Conservation (phyloP, 768 basidiomycete species). For the Xerocomellus chrysenteron region DNA sequence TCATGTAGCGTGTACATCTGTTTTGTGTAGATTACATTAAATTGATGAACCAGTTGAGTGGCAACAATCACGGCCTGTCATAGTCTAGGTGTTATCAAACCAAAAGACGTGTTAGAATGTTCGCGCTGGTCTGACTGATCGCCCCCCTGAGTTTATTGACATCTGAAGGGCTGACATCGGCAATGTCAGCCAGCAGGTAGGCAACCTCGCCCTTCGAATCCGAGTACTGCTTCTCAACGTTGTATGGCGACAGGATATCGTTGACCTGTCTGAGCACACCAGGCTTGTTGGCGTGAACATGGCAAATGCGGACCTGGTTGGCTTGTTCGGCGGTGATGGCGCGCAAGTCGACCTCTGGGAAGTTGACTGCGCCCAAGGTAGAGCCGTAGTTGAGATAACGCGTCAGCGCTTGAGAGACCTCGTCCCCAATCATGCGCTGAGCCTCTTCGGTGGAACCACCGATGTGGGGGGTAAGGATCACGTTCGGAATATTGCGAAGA, state of each 20-base stretch:
- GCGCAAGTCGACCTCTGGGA: constrained; percentile 97
- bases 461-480: constrained; percentile 97
- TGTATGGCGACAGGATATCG: constrained; percentile 90
- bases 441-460: constrained; percentile 99
- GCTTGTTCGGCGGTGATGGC: constrained; percentile 84
- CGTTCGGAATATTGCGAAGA: constrained; percentile 77
- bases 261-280: constrained; percentile 96
- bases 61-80: constrained; percentile 15
- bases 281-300: constrained; percentile 93
- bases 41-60: constrained; percentile 52
- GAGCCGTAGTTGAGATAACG: constrained; percentile 94
- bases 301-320: constrained; percentile 83
- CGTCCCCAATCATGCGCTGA: constrained; percentile 94
- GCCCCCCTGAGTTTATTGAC: constrained; percentile 73
- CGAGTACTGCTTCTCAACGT: constrained; percentile 99
- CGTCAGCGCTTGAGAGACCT: constrained; percentile 80
- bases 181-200: constrained; percentile 97
- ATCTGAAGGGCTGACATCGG: constrained; percentile 80
- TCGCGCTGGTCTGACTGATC: constrained; percentile 77
- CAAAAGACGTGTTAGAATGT: constrained; percentile 87
- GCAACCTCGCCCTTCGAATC: constrained; percentile 93
- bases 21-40: constrained; percentile 16
- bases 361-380: constrained; percentile 92
- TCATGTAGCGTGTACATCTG: neutral
- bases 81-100: constrained; percentile 38